Conservation (phyloP, 129 eudicot genomes). For the Logfia minima region DNA sequence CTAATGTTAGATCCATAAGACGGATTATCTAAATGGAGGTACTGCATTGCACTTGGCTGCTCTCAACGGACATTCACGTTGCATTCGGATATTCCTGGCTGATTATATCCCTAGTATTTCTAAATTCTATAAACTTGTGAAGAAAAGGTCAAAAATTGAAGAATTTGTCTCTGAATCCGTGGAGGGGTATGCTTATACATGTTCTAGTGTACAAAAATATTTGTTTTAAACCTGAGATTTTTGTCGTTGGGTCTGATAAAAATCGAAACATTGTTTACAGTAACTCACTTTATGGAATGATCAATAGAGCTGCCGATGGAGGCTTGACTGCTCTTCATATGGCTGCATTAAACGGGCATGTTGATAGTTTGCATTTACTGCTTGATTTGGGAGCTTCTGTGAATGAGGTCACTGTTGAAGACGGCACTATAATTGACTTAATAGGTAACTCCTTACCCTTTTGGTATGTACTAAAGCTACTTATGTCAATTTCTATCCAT, state of each 20-base stretch:
- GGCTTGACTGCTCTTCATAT: constrained; percentile 99
- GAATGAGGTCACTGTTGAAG: constrained; percentile 62
- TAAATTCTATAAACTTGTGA: constrained; percentile 53
- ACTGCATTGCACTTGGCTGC: constrained; percentile 98
- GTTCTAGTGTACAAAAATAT: neutral
- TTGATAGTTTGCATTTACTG: constrained; percentile 71
- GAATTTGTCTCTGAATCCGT: constrained; percentile 45
- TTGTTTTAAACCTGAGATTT: neutral
- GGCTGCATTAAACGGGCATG: constrained; percentile 95
- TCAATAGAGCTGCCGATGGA: constrained; percentile 82
- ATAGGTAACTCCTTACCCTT: constrained; percentile 50
- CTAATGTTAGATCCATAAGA: constrained; percentile 68
- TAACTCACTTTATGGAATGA: constrained; percentile 66
- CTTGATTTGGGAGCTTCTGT: constrained; percentile 92
- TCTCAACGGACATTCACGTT: constrained; percentile 85
- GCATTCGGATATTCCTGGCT: constrained; percentile 85
- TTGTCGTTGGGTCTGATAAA: constrained; percentile 20
- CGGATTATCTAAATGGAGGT: constrained; percentile 86
- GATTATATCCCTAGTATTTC: constrained; percentile 89
- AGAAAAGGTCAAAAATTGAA: constrained; percentile 41
- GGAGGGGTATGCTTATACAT: constrained; percentile 47
- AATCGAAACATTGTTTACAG: constrained; percentile 15
- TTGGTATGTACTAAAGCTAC: neutral
- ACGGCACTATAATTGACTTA: constrained; percentile 87
- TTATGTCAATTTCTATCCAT: neutral